Evolutionary conservation across 2,329 filamentous ascomycete genomes (phyloP).

Genomic region (Pseudogymnoascus sp.): DNA sequence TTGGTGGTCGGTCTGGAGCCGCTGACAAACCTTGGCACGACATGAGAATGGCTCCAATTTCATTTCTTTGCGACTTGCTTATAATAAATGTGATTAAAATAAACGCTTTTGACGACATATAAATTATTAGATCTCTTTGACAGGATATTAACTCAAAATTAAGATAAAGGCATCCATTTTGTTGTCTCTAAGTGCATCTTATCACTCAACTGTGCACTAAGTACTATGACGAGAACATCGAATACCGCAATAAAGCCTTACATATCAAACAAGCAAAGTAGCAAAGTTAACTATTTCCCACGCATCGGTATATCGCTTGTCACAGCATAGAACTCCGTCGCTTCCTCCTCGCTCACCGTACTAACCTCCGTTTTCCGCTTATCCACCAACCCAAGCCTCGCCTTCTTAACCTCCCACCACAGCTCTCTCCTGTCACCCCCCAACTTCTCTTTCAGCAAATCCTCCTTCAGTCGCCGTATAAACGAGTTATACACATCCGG

Average conservation of each 20-base stretch:
- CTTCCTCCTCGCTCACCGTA: constrained; percentile 60
- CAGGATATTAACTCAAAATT: background rate
- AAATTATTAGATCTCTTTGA: background rate
- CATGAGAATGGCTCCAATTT: background rate
- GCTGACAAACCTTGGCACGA: background rate
- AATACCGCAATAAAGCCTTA: background rate
- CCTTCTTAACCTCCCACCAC: constrained; percentile 65
- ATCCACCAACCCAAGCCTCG: constrained; percentile 65
- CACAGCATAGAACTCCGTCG: constrained; percentile 37
- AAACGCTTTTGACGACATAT: background rate
- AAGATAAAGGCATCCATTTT: background rate
- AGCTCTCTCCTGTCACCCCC: constrained; percentile 72
- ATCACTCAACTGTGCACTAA: background rate
- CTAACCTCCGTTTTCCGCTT: constrained; percentile 53
- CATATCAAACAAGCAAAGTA: background rate
- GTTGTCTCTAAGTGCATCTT: background rate
- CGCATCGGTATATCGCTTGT: constrained; percentile 2
- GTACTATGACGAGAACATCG: background rate
- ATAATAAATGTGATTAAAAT: background rate
- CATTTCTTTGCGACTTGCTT: background rate
- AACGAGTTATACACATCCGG: constrained; percentile 70
- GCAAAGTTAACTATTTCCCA: constrained; percentile 2
- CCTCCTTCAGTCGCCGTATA: constrained; percentile 60
- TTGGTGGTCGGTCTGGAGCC: background rate
- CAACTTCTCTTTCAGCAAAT: constrained; percentile 59